Conservation (phyloP, 2,329 filamentous ascomycete species). For the Alternaria ventricosa region DNA sequence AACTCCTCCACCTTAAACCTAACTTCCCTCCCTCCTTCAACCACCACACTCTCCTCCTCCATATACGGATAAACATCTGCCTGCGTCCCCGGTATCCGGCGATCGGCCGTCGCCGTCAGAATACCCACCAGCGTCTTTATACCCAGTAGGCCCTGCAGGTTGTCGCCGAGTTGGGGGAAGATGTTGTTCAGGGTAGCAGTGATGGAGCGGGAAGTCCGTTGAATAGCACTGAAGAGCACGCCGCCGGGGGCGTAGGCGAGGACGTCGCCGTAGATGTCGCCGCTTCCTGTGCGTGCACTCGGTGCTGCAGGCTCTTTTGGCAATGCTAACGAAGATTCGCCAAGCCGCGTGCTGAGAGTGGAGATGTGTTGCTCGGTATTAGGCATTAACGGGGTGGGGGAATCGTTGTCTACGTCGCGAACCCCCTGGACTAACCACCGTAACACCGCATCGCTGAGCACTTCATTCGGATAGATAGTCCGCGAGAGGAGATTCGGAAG, state of each 20-base stretch:
- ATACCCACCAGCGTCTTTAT: constrained; percentile 38
- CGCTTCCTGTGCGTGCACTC: constrained; percentile 30
- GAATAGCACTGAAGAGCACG: constrained; percentile 19
- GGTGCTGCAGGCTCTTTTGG: not conserved
- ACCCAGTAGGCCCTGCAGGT: constrained; percentile 35
- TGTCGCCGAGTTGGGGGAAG: constrained; percentile 35
- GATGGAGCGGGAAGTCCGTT: constrained; percentile 17
- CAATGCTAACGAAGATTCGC: not conserved
- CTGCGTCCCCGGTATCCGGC: constrained; percentile 36
- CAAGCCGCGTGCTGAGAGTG: constrained; percentile 19
- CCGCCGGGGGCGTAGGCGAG: constrained; percentile 40
- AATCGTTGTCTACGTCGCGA: constrained; percentile 15
- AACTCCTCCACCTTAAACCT: constrained; percentile 18
- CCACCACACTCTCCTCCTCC: constrained; percentile 15
- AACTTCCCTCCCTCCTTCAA: constrained; percentile 6
- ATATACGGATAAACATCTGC: constrained; percentile 37
- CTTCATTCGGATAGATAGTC: constrained; percentile 43
- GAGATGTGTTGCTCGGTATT: constrained; percentile 19
- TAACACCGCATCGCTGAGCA: constrained; percentile 41
- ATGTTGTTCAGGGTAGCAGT: constrained; percentile 26
- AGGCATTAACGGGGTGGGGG: constrained; percentile 24
- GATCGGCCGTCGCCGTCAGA: constrained; percentile 39
- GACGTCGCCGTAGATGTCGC: constrained; percentile 43
- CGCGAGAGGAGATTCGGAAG: constrained; percentile 35
- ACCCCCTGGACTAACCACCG: constrained; percentile 40